phyloP scores from a whole-genome alignment of 139 green algal genomes.

The Chlamydomonas sp. region DNA sequence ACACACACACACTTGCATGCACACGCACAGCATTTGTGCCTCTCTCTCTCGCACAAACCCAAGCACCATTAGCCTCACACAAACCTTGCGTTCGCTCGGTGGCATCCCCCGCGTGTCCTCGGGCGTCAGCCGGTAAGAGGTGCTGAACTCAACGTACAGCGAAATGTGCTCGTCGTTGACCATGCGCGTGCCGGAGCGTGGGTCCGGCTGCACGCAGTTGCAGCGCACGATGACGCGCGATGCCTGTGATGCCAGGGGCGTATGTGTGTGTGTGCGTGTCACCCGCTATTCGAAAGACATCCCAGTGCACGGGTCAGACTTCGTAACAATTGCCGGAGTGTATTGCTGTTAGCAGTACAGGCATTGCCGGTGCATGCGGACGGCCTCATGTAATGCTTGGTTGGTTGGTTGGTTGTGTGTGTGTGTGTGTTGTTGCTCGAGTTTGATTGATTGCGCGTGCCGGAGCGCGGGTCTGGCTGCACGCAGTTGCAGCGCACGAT shows the following conservation, averaged over 20 bases:
- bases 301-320: no score
- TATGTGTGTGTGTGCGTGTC: no score
- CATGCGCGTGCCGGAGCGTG: constrained; percentile 25
- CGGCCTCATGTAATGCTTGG: no score
- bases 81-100: constrained; percentile 22
- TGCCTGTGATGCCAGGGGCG: no score
- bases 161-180: constrained; percentile 32
- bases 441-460: constrained; percentile 14
- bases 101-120: constrained; percentile 37
- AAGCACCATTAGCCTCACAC: not conserved
- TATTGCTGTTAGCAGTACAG: no score
- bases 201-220: constrained; percentile 35
- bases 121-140: constrained; percentile 31
- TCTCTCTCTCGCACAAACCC: not conserved
- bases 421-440: no score
- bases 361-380: no score
- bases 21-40: not conserved
- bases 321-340: no score
- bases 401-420: no score
- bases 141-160: constrained; percentile 40
- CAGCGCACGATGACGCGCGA: constrained; percentile 28
- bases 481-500: constrained; percentile 36
- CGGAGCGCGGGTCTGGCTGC: constrained; percentile 30
- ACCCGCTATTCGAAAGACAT: no score
- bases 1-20: no score